Base-by-base conservation (phyloP, 768 basidiomycete genomes). In the Serpula lacrymans region DNA sequence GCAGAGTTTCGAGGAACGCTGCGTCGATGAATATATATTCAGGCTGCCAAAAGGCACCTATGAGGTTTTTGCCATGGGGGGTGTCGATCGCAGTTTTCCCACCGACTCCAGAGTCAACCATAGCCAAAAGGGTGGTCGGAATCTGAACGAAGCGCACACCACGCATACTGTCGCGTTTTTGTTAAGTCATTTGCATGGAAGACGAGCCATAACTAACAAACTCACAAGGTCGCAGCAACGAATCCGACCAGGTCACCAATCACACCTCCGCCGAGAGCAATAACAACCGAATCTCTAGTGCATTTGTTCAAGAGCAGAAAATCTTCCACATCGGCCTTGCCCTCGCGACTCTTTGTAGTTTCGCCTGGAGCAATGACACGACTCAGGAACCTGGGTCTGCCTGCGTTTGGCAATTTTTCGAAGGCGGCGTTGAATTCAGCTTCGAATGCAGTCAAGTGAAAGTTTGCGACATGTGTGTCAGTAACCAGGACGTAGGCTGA, bases 81-180 rank as follows among this genome's bases (percentile, higher is more conserved):
- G 95, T 97, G 59, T 99, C 96, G 46, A 98, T 93, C n/a, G 96
- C 95, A 0, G 96, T 99, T 72, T 97, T 99, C 25, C 96, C 95
- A 5, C 96, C 96, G 31, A 99, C 84, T 45, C 90, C 84, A 0
- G 94, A 97, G 64, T 99, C 96, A 17, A 99, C 96, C 96, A 99
- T 99, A 5, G 94, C 92, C 43, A 99, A 77, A 2, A 99, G 72
- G 0, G 94, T 96, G 0, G 96, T 97, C 0, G 96, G 96, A 41
- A 99, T 88, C 67, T 99, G 96, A 16, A 90, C 84, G 64, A 95
- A 88, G 41, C 86, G 88, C 17, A 98, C 80, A 6, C 96, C 96
- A 39, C 96, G 87, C 96, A 99, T 99, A 68, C 93, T 95, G 47
- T 31, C 29, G 31, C 17, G 26, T 41, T 3, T 34, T 39, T 6